Percentiles rank a stretch among this genome's conserved stretches.
Conservation (phyloP, 2,329 filamentous ascomycete species). For the Cladosporium sp. region DNA sequence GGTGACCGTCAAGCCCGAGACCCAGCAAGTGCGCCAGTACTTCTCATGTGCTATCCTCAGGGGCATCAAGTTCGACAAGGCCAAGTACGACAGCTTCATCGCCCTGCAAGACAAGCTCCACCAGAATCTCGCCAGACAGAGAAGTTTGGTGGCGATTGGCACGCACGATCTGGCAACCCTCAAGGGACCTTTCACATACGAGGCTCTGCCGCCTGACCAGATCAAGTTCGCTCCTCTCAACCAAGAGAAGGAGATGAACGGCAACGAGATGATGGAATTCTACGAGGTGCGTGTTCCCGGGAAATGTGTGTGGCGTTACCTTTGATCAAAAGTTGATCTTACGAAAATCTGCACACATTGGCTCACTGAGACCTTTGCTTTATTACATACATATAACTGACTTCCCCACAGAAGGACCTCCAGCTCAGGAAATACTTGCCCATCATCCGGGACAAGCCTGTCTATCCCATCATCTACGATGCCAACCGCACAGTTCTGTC, state of each 20-base stretch:
- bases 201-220: slow-evolving; percentile 85
- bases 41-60: slow-evolving; percentile 87
- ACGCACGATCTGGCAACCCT: slow-evolving; percentile 95
- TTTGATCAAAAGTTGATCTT: not conserved
- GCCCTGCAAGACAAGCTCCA: slow-evolving; percentile 96
- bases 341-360: not conserved
- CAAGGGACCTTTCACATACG: slow-evolving; percentile 93
- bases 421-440: slow-evolving; percentile 86
- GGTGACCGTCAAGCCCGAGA: slow-evolving; percentile 69
- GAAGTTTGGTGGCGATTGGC: slow-evolving; percentile 93
- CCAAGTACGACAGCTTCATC: slow-evolving; percentile 96
- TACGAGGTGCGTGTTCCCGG: slow-evolving; percentile 64
- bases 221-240: slow-evolving; percentile 91
- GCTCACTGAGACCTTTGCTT: not conserved
- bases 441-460: slow-evolving; percentile 89
- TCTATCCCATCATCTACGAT: slow-evolving; percentile 96
- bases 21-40: slow-evolving; percentile 77
- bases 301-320: slow-evolving; percentile 18
- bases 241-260: slow-evolving; percentile 85
- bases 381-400: slow-evolving; percentile 19
- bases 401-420: slow-evolving; percentile 70
- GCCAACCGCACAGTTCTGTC: slow-evolving; percentile 84
- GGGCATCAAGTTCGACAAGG: slow-evolving; percentile 87
- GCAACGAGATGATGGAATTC: slow-evolving; percentile 85
- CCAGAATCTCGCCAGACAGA: slow-evolving; percentile 88